Conservation (phyloP, 2,329 filamentous ascomycete species). For the Helotiales sp. region DNA sequence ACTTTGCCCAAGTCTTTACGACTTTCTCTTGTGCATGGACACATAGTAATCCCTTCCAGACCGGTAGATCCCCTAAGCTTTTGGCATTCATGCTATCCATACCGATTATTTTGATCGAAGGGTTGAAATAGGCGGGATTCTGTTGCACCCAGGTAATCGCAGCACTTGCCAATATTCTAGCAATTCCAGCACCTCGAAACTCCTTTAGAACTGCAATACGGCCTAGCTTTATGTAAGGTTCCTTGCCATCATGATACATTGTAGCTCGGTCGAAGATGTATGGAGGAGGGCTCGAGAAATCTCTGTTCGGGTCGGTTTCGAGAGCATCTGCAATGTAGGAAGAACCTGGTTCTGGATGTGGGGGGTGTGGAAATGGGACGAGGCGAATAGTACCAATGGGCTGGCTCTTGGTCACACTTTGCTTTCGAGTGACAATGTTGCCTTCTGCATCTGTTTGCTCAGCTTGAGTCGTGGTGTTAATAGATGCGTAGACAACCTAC, state of each 20-base stretch:
- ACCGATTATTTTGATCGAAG: slow-evolving; percentile 41
- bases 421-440: slow-evolving; percentile 42
- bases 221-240: slow-evolving; percentile 82
- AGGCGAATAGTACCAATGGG: slow-evolving; percentile 47
- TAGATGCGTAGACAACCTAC: slow-evolving; percentile 62
- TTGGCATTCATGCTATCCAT: slow-evolving; percentile 45
- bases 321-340: slow-evolving; percentile 24
- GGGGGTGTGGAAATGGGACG: slow-evolving; percentile 55
- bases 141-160: slow-evolving; percentile 67
- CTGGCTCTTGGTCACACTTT: slow-evolving; percentile 40
- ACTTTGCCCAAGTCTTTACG: slow-evolving; percentile 63
- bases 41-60: slow-evolving; percentile 75
- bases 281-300: slow-evolving; percentile 11
- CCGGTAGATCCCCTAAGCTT: slow-evolving; percentile 45
- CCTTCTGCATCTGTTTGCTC: slow-evolving; percentile 47
- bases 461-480: slow-evolving; percentile 47
- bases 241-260: slow-evolving; percentile 57
- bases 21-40: slow-evolving; percentile 75
- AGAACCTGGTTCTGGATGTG: slow-evolving; percentile 56
- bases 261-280: slow-evolving; percentile 38
- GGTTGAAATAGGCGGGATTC: slow-evolving; percentile 57
- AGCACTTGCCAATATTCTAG: slow-evolving; percentile 63
- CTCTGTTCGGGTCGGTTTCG: slow-evolving; percentile 8
- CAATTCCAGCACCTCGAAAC: slow-evolving; percentile 66
- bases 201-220: slow-evolving; percentile 69